A percentile compares a stretch with the other conserved stretches of the same genome.
These are phyloP conservation scores for Dryadomyces quercus-mongolicae DNA, from an alignment of 2,329 filamentous ascomycete genomes.

Conservation along the genomic window DNA sequence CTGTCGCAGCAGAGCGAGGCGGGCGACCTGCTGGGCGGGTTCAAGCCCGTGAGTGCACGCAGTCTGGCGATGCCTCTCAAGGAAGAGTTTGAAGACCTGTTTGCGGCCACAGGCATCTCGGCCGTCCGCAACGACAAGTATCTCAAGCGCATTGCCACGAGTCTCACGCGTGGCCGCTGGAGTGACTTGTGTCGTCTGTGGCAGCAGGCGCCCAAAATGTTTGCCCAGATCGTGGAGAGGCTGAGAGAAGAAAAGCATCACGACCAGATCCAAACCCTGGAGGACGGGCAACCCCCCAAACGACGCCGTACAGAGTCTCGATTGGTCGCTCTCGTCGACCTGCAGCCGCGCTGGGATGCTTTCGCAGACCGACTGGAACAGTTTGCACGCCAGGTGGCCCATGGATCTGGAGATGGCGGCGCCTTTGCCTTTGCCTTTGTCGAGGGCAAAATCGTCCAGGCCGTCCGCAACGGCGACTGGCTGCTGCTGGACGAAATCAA, in stretches of 20 bases:
- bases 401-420: conserved; percentile 44
- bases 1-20: conserved; percentile 96
- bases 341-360: conserved; percentile 61
- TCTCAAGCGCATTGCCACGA: conserved; percentile 67
- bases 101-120: conserved; percentile 74
- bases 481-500: conserved; percentile 96
- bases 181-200: conserved; percentile 73
- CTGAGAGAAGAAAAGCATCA: conserved; percentile 25
- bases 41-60: conserved; percentile 88
- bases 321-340: conserved; percentile 46
- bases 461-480: conserved; percentile 94
- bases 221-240: conserved; percentile 54
- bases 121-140: conserved; percentile 80
- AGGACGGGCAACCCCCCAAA: too few species aligned
- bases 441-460: conserved; percentile 91
- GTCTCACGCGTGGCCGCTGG: conserved; percentile 76
- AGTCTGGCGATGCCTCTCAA: conserved; percentile 80
- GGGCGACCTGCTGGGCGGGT: conserved; percentile 88
- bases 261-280: too few species aligned
- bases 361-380: conserved; percentile 66
- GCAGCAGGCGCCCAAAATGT: conserved; percentile 82
- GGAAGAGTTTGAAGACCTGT: conserved; percentile 87
- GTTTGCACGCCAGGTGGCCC: conserved; percentile 65
- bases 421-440: conserved; percentile 90
- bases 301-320: conserved; percentile 47